A percentile compares a stretch with the other conserved stretches of the same genome.
These are phyloP conservation scores for Candida quercuum DNA, from an alignment of 805 yeast genomes.

Conservation along the genomic window DNA sequence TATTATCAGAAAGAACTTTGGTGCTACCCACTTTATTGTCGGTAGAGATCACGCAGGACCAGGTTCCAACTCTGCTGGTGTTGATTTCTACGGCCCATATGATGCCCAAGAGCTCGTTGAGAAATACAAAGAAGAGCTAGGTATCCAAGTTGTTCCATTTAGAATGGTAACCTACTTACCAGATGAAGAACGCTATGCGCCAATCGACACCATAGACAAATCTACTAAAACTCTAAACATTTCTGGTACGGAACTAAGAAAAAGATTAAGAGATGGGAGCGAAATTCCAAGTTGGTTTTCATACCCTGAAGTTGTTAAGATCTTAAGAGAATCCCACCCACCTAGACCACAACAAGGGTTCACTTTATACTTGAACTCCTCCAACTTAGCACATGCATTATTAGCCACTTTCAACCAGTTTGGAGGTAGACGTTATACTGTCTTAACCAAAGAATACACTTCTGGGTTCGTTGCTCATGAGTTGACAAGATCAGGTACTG, in stretches of 20 bases:
- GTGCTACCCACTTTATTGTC: constrained; percentile 94
- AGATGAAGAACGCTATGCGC: constrained; percentile 91
- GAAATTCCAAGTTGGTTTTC: constrained; percentile 97
- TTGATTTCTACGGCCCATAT: constrained; percentile 93
- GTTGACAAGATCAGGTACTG: constrained; percentile 85
- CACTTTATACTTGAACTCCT: constrained; percentile 61
- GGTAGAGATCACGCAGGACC: constrained; percentile 99
- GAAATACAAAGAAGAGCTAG: constrained; percentile 67
- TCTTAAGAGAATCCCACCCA: constrained; percentile 87
- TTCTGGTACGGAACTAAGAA: constrained; percentile 92
- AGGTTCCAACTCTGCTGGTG: constrained; percentile 82
- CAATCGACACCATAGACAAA: constrained; percentile 84
- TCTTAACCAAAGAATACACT: constrained; percentile 35
- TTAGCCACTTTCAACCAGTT: constrained; percentile 88
- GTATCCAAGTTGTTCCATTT: constrained; percentile 89
- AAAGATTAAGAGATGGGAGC: constrained; percentile 77
- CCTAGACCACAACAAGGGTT: constrained; percentile 90
- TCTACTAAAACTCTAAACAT: constrained; percentile 81
- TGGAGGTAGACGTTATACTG: constrained; percentile 67
- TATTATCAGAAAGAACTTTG: constrained; percentile 90
- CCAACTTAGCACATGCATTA: constrained; percentile 72
- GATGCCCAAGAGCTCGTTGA: constrained; percentile 92
- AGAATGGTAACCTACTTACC: constrained; percentile 96
- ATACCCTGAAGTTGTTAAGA: constrained; percentile 91
- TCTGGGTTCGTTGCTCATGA: constrained; percentile 67